phyloP scores from a whole-genome alignment of 78 protist species.

The Dictyostelium brefeldianum region DNA sequence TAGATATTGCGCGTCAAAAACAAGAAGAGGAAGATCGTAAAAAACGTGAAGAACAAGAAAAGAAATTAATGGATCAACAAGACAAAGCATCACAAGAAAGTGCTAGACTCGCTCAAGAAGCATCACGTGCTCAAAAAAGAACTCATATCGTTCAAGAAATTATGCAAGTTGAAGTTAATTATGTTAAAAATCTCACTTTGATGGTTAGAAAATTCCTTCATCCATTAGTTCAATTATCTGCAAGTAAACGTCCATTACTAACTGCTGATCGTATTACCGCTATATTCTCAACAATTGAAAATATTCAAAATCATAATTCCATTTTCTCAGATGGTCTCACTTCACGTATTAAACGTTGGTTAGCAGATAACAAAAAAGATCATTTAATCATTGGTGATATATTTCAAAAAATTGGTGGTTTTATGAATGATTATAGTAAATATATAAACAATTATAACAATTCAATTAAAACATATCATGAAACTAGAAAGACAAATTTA shows the following conservation, averaged over 20 bases:
- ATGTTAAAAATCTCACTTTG: slow-evolving; percentile 49
- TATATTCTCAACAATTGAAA: slow-evolving; percentile 69
- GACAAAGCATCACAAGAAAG: slow-evolving; percentile 80
- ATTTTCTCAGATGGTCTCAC: slow-evolving; percentile 63
- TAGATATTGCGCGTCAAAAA: slow-evolving; percentile 14
- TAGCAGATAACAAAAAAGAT: slow-evolving; percentile 74
- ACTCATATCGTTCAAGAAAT: slow-evolving; percentile 78
- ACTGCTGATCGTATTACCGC: slow-evolving; percentile 48
- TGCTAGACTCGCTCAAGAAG: slow-evolving; percentile 77
- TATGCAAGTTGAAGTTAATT: slow-evolving; percentile 77
- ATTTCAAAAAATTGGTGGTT: slow-evolving; percentile 50
- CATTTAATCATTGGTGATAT: slow-evolving; percentile 67
- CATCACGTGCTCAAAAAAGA: slow-evolving; percentile 56
- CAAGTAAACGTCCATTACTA: slow-evolving; percentile 57
- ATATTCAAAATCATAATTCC: slow-evolving; percentile 54
- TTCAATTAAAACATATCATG: slow-evolving; percentile 64
- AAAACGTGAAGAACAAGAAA: slow-evolving; percentile 49
- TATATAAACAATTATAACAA: slow-evolving; percentile 81
- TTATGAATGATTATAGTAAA: slow-evolving; percentile 80
- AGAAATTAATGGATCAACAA: slow-evolving; percentile 56
- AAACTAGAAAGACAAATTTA: slow-evolving; percentile 28
- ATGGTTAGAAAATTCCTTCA: slow-evolving; percentile 72
- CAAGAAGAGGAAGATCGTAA: slow-evolving; percentile 46
- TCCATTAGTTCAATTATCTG: slow-evolving; percentile 32
- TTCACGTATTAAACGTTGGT: slow-evolving; percentile 68